Conservation (phyloP, 2,329 filamentous ascomycete species). For the Pyricularia sp. region DNA sequence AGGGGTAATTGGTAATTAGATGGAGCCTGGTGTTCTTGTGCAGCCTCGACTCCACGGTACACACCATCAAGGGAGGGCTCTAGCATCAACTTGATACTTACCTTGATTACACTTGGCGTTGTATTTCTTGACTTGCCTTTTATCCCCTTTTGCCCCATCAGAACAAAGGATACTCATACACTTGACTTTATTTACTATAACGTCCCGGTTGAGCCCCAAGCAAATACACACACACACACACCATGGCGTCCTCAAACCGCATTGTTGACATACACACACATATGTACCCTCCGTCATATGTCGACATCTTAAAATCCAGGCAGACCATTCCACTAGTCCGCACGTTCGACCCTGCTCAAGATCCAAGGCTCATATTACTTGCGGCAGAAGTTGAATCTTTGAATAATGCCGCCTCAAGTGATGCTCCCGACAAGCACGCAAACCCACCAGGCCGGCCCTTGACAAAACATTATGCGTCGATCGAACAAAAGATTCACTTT, state of each 20-base stretch:
- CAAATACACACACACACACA: not conserved
- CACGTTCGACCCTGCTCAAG: constrained; percentile 41
- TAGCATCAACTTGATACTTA: not conserved
- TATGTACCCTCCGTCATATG: constrained; percentile 58
- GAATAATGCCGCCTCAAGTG: constrained; percentile 27
- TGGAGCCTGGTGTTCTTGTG: not conserved
- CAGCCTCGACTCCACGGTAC: not conserved
- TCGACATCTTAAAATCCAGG: constrained; percentile 49
- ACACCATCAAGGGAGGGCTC: not conserved
- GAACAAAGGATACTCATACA: too few species aligned
- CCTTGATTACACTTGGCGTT: not conserved
- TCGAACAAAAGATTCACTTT: constrained; percentile 72
- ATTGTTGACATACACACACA: constrained; percentile 62
- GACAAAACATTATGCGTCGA: constrained; percentile 73
- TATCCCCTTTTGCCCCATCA: too few species aligned
- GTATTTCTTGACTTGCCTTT: not conserved
- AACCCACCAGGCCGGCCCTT: constrained; percentile 70
- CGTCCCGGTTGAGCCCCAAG: not conserved
- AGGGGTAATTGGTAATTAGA: not conserved
- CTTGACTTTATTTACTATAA: not conserved
- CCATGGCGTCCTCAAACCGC: constrained; percentile 7
- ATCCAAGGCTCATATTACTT: constrained; percentile 59
- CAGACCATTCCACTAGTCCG: constrained; percentile 61
- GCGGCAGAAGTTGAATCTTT: constrained; percentile 35
- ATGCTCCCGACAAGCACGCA: constrained; percentile 41